Conservation (phyloP, 2,329 filamentous ascomycete species). For the Septoria linicola region DNA sequence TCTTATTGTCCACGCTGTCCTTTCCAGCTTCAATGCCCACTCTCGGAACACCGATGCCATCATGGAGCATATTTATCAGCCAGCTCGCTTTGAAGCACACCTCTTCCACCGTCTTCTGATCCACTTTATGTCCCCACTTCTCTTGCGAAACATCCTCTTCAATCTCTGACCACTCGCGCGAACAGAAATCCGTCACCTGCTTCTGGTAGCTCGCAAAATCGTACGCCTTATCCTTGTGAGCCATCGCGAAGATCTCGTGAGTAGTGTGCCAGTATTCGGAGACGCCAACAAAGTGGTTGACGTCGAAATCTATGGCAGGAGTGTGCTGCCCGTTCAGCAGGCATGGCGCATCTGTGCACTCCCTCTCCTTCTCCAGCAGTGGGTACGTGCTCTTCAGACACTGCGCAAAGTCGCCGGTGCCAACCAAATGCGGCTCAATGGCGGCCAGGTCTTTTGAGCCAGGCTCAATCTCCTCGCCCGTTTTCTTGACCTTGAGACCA, state of each 20-base stretch:
- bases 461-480: slow-evolving; percentile 60
- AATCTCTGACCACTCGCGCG: slow-evolving; percentile 76
- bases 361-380: slow-evolving; percentile 81
- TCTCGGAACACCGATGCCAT: slow-evolving; percentile 90
- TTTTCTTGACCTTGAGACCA: slow-evolving; percentile 69
- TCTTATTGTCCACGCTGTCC: slow-evolving; percentile 63
- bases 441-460: slow-evolving; percentile 45
- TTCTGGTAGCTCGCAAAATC: slow-evolving; percentile 87
- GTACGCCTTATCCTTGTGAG: slow-evolving; percentile 75
- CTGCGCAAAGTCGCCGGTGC: slow-evolving; percentile 83
- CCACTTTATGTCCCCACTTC: slow-evolving; percentile 73
- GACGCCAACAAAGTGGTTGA: slow-evolving; percentile 96
- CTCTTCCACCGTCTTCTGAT: slow-evolving; percentile 71
- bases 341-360: slow-evolving; percentile 80
- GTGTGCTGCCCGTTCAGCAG: slow-evolving; percentile 88
- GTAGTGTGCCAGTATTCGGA: slow-evolving; percentile 99
- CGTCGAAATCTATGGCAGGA: slow-evolving; percentile 91
- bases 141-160: slow-evolving; percentile 62
- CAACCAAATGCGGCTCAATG: slow-evolving; percentile 61
- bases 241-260: slow-evolving; percentile 83
- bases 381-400: slow-evolving; percentile 81
- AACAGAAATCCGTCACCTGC: slow-evolving; percentile 81
- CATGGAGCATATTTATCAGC: slow-evolving; percentile 94
- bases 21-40: slow-evolving; percentile 65
- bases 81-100: slow-evolving; percentile 98